A percentile compares a stretch with the other conserved stretches of the same genome.
Conservation (phyloP, 352 stramenopile species). For the Globisporangium yorkense region DNA sequence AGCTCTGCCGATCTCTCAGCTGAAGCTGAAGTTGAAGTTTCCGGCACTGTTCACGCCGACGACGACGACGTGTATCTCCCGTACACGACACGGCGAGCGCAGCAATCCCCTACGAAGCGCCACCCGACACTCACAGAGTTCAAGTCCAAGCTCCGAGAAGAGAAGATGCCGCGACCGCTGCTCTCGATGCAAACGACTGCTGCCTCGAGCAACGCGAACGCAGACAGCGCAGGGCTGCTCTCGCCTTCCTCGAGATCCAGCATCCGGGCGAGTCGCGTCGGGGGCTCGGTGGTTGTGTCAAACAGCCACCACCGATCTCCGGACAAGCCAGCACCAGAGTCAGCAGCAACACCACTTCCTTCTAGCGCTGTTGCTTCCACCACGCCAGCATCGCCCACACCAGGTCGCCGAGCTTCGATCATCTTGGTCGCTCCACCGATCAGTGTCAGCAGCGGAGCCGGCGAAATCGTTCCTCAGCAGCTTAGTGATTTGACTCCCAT, state of each 20-base stretch:
- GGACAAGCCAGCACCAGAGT: not conserved
- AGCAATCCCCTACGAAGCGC: slow-evolving; percentile 34
- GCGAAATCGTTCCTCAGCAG: not conserved
- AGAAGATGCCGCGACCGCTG: slow-evolving; percentile 28
- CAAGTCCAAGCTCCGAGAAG: slow-evolving; percentile 29
- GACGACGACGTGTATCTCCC: slow-evolving; percentile 38
- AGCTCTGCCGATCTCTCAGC: not conserved
- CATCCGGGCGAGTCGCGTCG: not conserved
- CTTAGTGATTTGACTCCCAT: not conserved
- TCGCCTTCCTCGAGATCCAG: not conserved
- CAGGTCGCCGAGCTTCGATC: slow-evolving; percentile 5
- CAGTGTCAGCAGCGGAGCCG: not conserved
- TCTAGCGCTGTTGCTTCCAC: not conserved
- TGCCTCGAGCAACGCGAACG: not conserved
- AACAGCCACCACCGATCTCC: slow-evolving; percentile 1
- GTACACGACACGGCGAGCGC: slow-evolving; percentile 56
- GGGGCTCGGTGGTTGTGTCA: not conserved
- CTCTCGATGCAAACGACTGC: slow-evolving; percentile 17
- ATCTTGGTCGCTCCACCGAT: not conserved
- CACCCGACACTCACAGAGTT: slow-evolving; percentile 42
- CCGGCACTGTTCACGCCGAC: not conserved
- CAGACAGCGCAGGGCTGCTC: too few species aligned
- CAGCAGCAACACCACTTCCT: not conserved
- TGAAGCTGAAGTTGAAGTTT: slow-evolving; percentile 1
- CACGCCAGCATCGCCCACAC: not conserved